Base-by-base conservation (phyloP, 2,329 filamentous ascomycete genomes). In the Ophiosphaerella korrae region DNA sequence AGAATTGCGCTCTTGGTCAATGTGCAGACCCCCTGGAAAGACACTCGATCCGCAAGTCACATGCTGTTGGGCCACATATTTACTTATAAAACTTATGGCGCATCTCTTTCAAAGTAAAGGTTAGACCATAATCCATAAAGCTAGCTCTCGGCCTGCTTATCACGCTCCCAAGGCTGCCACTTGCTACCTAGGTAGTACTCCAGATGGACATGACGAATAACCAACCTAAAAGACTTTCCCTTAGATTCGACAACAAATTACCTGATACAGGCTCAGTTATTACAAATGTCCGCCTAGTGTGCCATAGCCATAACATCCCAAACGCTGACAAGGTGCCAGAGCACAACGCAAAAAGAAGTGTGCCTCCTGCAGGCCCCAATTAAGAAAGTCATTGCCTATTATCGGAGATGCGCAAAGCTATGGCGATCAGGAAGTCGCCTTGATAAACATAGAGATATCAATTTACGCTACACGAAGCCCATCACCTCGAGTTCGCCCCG, bases 311-410 rank as follows among this genome's bases (percentile, higher is more conserved):
- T 34, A 24, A 29, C 16, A 42, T 21, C 26, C 2, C 38, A 21
- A 18, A 26, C 3, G 18, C 45, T 48, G 45, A 48, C 50, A 38
- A n/a, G 9, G 29, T 12, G 23, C 35, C 16, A 53, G 45, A 12
- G 31, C 14, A 7, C 14, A 6, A 29, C 42, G 13, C 14, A 29
- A 16, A 24, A 42, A 12, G 42, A 42, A 24, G 31, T 26, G 24
- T 45, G 13, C n/a, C 37, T 23, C 26, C n/a, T 45, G 16, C n/a
- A 48, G 2, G 35, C 23, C 31, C 45, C 29, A n/a, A 32, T 48
- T n/a, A 53, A 42, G 23, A 48, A 45, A 29, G 42, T 26, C 11
- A 18, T 53, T 6, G 45, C 41, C 4, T 53, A 37, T 24, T 53
- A 45, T 29, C 40, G 45, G 7, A 48, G 29, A 42, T 47, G 32